Percentiles rank a stretch among this genome's conserved stretches.
Conservation (phyloP, 768 basidiomycete genomes). For the Phanerochaete sordida region DNA sequence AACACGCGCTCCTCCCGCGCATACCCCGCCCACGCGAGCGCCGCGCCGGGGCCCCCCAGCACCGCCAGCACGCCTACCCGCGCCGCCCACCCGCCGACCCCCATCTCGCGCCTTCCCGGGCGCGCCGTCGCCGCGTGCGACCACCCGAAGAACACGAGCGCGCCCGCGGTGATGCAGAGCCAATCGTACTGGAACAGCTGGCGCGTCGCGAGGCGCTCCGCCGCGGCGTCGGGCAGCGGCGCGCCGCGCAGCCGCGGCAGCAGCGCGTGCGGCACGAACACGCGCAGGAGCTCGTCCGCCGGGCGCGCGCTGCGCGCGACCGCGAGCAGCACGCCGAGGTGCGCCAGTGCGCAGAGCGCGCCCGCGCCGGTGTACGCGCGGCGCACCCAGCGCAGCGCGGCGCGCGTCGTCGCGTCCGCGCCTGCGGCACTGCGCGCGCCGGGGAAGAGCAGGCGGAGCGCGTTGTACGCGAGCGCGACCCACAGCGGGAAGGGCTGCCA, state of each 20-base stretch:
- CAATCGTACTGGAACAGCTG: slow-evolving; percentile 13
- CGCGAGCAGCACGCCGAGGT: not conserved
- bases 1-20: slow-evolving; percentile 2
- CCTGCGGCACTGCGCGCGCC: not conserved
- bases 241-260: not conserved
- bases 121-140: not conserved
- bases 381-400: not conserved
- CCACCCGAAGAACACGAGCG: slow-evolving; percentile 7
- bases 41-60: slow-evolving; percentile 8
- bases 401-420: not conserved
- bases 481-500: slow-evolving; percentile 13
- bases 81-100: not conserved
- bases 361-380: slow-evolving; percentile 1
- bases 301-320: not conserved
- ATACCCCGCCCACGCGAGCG: slow-evolving; percentile 8
- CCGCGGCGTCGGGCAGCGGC: not conserved
- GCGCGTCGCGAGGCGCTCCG: slow-evolving; percentile 4
- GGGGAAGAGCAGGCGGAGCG: not conserved
- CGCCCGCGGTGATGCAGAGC: slow-evolving; percentile 6
- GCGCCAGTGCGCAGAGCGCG: not conserved
- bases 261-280: slow-evolving; percentile 7
- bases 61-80: not conserved
- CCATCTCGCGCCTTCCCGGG: not conserved
- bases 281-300: slow-evolving; percentile 2
- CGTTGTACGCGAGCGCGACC: not conserved